Percentiles rank a stretch among this genome's conserved stretches.
Evolutionary conservation across 108 stramenopile species (phyloP).

Genomic region (Skeletonema costatum): DNA sequence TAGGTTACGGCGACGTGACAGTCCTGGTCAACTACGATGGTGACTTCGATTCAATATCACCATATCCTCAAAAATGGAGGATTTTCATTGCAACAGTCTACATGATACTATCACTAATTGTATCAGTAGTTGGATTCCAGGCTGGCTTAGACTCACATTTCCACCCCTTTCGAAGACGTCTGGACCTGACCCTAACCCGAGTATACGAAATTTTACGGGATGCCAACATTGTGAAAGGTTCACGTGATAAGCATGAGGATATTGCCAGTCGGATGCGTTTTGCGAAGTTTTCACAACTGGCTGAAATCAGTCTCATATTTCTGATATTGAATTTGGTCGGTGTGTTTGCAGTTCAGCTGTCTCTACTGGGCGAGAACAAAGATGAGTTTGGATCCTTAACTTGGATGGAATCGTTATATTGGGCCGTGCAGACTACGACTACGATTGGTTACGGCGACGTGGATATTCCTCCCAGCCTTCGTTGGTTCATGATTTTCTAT

Average conservation of each 20-base stretch:
- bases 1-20: constrained; percentile 61
- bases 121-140: constrained; percentile 44
- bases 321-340: constrained; percentile 48
- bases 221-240: constrained; percentile 1
- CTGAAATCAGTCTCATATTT: constrained; percentile 42
- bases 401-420: constrained; percentile 64
- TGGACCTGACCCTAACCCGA: background rate
- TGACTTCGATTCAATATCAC: constrained; percentile 14
- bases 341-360: constrained; percentile 28
- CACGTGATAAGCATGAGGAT: constrained; percentile 21
- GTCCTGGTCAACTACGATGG: constrained; percentile 55
- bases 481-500: constrained; percentile 58
- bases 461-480: constrained; percentile 42
- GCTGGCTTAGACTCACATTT: constrained; percentile 28
- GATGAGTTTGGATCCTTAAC: constrained; percentile 17
- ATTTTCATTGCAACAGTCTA: constrained; percentile 51
- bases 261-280: constrained; percentile 38
- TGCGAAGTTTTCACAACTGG: constrained; percentile 14
- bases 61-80: constrained; percentile 28
- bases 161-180: constrained; percentile 7
- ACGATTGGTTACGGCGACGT: constrained; percentile 41
- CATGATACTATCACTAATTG: constrained; percentile 51
- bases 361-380: constrained; percentile 27
- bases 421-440: constrained; percentile 54
- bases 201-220: constrained; percentile 21